phyloP scores from a whole-genome alignment of 1,284 basidiomycete genomes.

The Ganoderma sinense region DNA sequence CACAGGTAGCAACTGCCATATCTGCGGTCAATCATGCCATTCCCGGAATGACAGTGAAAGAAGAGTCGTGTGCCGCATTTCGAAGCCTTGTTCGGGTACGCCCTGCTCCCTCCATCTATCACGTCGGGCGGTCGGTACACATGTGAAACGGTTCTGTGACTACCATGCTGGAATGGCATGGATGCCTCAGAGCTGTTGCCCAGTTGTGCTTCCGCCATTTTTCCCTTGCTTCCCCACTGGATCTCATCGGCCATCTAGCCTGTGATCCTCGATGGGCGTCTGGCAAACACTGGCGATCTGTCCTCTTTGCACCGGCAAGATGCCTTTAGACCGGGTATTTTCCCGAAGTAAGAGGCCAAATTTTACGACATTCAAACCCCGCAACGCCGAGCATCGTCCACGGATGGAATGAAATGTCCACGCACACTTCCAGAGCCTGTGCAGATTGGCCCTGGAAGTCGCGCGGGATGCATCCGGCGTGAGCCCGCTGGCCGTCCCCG shows the following conservation, averaged over 20 bases:
- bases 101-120: background rate
- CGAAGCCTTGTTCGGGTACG: background rate
- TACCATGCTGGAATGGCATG: background rate
- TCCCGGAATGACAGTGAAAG: background rate
- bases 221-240: background rate
- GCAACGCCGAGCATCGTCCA: background rate
- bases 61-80: background rate
- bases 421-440: background rate
- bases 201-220: background rate
- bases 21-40: background rate
- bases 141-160: background rate
- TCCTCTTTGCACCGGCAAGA: background rate
- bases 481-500: too few relatives aligned
- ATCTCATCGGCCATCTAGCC: background rate
- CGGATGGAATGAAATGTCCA: background rate
- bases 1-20: background rate
- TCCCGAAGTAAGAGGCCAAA: background rate
- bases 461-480: background rate
- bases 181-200: background rate
- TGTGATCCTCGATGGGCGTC: background rate
- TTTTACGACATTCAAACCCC: background rate
- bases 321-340: background rate
- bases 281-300: background rate
- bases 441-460: background rate
- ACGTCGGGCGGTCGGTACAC: background rate